Base-by-base conservation (phyloP, 106 monocot species). In the Vanilla planifolia region DNA sequence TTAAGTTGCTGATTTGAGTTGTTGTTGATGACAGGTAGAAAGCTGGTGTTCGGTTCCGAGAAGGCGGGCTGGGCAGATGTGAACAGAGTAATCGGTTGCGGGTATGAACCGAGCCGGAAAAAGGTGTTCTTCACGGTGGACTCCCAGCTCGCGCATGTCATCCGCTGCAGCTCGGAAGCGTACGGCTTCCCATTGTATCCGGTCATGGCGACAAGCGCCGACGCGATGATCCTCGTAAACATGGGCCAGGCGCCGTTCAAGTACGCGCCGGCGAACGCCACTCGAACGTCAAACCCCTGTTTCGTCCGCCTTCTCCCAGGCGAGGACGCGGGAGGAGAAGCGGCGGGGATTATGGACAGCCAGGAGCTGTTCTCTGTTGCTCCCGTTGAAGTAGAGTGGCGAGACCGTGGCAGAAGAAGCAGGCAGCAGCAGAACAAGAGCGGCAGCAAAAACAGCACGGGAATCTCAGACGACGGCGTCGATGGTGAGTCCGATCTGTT, bases 61-160 rank as follows among this genome's bases (percentile, higher is more conserved):
- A 82, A 46, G 20, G 44, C 77, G 30, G 42, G 51, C n/a, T 89
- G 89, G 85, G 71, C 65, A 1, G 68, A 32, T 0, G 79, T 69
- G 25, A 71, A 80, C 79, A 80, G 52, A 60, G 79, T 80, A 36
- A 73, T 93, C 43, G 93, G 93, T 0, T 85, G 85, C 65, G 93
- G 93, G 8, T 85, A 79, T 67, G 63, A 77, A 30, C 93, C 89
- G 17, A 48, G 55, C 19, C 85, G 68, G 69, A 80, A 89, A 75
- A 80, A 75, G 68, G 93, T 89, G 17, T 82, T 75, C 79, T 81
- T 94, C 73, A 94, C 93, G 14, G 50, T 85, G 35, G 89, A 89
- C 65, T 73, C 77, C 22, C 62, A 72, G 19, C 21, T 94, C 22
- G 39, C 73, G 13, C 85, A 89, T 39, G 74, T 67, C 20, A 66